Evolutionary conservation across 345 rosid genomes (phyloP).

Genomic region (Xanthoceras sorbifolium): DNA sequence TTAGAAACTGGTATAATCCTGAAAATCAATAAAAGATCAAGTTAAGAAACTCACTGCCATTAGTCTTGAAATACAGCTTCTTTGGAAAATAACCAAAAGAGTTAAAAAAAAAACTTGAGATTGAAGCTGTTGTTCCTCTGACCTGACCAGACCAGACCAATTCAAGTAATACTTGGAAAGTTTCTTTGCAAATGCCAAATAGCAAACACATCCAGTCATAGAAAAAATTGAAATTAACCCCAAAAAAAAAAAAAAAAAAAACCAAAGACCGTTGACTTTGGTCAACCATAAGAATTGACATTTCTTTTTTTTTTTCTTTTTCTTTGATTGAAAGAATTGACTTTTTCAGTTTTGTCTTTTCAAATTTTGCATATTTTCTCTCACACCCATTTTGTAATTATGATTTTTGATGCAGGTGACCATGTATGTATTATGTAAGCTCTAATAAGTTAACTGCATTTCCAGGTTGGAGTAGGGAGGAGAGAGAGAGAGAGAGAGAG

Average conservation of each 20-base stretch:
- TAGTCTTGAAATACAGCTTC: background rate
- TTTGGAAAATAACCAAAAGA: background rate
- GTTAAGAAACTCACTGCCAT: constrained; percentile 12
- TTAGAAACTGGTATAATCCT: no score
- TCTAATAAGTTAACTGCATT: background rate
- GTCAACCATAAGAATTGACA: background rate
- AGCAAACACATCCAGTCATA: background rate
- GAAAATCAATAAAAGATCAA: background rate
- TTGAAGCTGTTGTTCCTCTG: background rate
- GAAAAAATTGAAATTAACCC: background rate
- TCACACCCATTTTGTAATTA: no score
- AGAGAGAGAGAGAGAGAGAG: no score
- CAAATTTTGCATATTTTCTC: no score
- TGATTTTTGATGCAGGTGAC: background rate
- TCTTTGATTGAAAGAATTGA: no score
- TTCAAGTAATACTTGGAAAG: background rate
- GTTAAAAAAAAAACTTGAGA: background rate
- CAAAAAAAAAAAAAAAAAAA: background rate
- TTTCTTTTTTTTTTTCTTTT: no score
- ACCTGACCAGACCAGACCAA: background rate
- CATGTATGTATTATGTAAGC: no score
- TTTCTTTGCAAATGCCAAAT: background rate
- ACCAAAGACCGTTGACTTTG: background rate
- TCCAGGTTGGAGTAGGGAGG: background rate
- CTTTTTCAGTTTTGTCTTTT: background rate